Evolutionary conservation across 495 filamentous ascomycete species (phyloP).

Genomic region (Amorphotheca resinae): DNA sequence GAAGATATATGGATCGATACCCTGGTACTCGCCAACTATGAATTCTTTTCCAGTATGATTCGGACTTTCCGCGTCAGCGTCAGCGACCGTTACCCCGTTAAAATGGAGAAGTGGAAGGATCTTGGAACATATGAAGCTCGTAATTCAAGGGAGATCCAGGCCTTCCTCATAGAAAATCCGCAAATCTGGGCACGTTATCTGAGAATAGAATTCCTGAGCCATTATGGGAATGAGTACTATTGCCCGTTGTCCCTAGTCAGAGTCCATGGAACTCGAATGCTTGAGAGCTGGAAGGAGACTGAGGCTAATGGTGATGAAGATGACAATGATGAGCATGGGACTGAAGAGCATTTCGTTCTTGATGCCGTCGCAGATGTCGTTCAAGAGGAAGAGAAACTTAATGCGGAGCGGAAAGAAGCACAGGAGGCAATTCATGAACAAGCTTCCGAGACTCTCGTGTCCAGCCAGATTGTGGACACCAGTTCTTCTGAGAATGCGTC

Average conservation of each 20-base stretch:
- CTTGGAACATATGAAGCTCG: constrained; percentile 80
- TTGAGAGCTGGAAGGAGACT: constrained; percentile 59
- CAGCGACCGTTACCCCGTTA: constrained; percentile 86
- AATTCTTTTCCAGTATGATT: constrained; percentile 97
- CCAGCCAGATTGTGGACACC: neutral
- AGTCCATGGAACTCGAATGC: constrained; percentile 92
- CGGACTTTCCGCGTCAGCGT: constrained; percentile 80
- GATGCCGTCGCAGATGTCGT: constrained; percentile 26
- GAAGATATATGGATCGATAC: constrained; percentile 96
- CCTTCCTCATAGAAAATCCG: constrained; percentile 84
- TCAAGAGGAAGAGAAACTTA: constrained; percentile 15
- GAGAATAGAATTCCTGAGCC: constrained; percentile 78
- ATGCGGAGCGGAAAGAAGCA: constrained; percentile 6
- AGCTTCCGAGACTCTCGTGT: neutral
- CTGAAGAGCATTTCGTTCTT: constrained; percentile 23
- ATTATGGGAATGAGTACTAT: constrained; percentile 94
- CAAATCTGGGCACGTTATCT: constrained; percentile 93
- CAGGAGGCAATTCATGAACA: constrained; percentile 2
- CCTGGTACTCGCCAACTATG: constrained; percentile 90
- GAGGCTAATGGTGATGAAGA: constrained; percentile 51
- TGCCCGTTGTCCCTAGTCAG: constrained; percentile 84
- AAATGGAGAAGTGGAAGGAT: constrained; percentile 81
- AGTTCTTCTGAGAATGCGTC: neutral
- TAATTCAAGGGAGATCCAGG: constrained; percentile 86
- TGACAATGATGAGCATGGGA: constrained; percentile 22